phyloP scores from a whole-genome alignment of 1,139 yeast species.

The Nakaseomyces uthaithaninus region DNA sequence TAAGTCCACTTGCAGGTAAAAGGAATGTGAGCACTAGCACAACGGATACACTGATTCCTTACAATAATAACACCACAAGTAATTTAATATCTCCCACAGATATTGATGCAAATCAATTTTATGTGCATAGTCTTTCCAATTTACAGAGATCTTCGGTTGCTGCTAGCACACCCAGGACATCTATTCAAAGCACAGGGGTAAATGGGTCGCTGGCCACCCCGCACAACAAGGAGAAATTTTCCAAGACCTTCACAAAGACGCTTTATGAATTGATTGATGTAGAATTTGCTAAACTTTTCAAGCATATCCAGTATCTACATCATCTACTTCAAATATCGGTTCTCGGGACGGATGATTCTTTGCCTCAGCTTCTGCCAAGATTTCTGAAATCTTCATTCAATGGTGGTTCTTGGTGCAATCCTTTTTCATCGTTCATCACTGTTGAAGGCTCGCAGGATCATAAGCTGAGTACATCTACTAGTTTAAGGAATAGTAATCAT shows the following conservation, averaged over 20 bases:
- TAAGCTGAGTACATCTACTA: background rate
- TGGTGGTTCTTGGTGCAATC: constrained; percentile 70
- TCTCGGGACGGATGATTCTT: constrained; percentile 30
- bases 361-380: constrained; percentile 65
- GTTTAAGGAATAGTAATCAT: constrained; percentile 2
- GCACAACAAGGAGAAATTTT: background rate
- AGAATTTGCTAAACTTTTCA: constrained; percentile 17
- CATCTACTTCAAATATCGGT: constrained; percentile 14
- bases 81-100: constrained; percentile 1
- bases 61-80: constrained; percentile 4
- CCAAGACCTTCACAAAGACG: constrained; percentile 10
- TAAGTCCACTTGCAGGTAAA: constrained; percentile 8
- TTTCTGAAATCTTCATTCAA: constrained; percentile 54
- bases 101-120: constrained; percentile 6
- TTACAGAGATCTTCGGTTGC: constrained; percentile 4
- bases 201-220: constrained; percentile 5
- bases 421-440: constrained; percentile 37
- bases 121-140: constrained; percentile 1
- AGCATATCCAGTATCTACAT: constrained; percentile 15
- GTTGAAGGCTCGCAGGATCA: background rate
- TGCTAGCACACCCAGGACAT: constrained; percentile 8
- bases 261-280: constrained; percentile 18
- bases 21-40: constrained; percentile 28
- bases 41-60: constrained; percentile 21
- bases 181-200: constrained; percentile 7